Evolutionary conservation across 2,329 filamentous ascomycete genomes (phyloP).

Genomic region (Colletotrichum spaethianum): DNA sequence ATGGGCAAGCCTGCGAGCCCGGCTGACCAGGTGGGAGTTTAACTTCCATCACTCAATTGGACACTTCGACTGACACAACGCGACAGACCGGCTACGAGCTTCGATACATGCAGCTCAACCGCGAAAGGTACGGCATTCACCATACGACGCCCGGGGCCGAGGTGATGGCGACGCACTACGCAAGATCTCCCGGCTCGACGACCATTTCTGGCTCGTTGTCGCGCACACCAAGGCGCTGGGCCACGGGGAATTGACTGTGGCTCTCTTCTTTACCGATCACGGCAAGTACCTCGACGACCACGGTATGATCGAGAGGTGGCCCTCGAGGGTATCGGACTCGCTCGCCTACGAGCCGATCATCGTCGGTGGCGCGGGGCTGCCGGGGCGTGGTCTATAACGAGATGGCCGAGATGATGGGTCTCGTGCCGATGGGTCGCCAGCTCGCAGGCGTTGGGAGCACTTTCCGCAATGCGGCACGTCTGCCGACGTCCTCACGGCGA

Average conservation of each 20-base stretch:
- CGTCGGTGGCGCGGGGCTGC: constrained; percentile 57
- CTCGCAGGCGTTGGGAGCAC: constrained; percentile 53
- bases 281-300: constrained; percentile 64
- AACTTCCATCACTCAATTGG: background rate
- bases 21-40: constrained; percentile 24
- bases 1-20: constrained; percentile 42
- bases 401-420: constrained; percentile 62
- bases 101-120: constrained; percentile 56
- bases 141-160: constrained; percentile 58
- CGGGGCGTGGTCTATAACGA: constrained; percentile 50
- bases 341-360: constrained; percentile 61
- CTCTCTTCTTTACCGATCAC: constrained; percentile 61
- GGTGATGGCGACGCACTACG: constrained; percentile 61
- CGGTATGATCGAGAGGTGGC: constrained; percentile 65
- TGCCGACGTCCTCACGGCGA: constrained; percentile 17
- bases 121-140: constrained; percentile 54
- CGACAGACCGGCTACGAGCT: constrained; percentile 58
- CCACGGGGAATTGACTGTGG: constrained; percentile 56
- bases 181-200: constrained; percentile 61
- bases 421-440: constrained; percentile 60
- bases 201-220: constrained; percentile 60
- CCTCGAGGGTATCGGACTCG: constrained; percentile 57
- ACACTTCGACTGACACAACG: background rate
- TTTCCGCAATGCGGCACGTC: constrained; percentile 52
- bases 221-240: constrained; percentile 50